Percentiles rank a stretch among this genome's conserved stretches.
Conservation (phyloP, 2,329 filamentous ascomycete genomes). For the Fusarium piperis region DNA sequence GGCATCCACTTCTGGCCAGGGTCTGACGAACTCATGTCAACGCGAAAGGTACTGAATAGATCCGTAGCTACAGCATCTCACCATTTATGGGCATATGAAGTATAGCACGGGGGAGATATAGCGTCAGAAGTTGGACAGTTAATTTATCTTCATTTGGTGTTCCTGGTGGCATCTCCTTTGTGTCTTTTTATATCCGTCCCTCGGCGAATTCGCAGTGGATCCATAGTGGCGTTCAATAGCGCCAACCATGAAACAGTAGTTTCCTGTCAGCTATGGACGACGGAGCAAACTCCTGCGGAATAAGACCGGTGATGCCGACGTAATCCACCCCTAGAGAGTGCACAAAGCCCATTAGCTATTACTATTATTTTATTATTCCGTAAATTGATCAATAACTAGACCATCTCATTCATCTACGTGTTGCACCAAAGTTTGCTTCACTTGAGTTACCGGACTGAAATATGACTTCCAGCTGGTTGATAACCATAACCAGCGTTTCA, state of each 20-base stretch:
- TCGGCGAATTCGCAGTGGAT: background rate
- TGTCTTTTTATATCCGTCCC: background rate
- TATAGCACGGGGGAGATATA: rapidly evolving
- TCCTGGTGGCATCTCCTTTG: background rate
- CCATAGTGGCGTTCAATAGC: background rate
- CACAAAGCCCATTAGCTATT: background rate
- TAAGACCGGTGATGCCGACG: background rate
- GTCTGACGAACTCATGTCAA: background rate
- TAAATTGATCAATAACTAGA: too few species aligned
- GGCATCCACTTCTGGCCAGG: background rate
- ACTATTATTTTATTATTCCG: too few species aligned
- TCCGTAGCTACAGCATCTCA: background rate
- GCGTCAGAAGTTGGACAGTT: too few species aligned
- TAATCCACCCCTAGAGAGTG: background rate
- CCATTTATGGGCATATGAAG: background rate
- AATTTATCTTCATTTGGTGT: background rate
- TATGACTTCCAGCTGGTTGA: background rate
- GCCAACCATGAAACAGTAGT: background rate
- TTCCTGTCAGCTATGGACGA: background rate
- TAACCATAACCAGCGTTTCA: background rate
- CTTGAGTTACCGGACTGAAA: background rate
- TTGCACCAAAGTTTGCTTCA: too few species aligned
- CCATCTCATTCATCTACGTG: too few species aligned
- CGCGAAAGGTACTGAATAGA: background rate
- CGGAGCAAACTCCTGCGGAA: background rate